Base-by-base conservation (phyloP, 2,329 filamentous ascomycete genomes). In the Rhynchosporium agropyri region DNA sequence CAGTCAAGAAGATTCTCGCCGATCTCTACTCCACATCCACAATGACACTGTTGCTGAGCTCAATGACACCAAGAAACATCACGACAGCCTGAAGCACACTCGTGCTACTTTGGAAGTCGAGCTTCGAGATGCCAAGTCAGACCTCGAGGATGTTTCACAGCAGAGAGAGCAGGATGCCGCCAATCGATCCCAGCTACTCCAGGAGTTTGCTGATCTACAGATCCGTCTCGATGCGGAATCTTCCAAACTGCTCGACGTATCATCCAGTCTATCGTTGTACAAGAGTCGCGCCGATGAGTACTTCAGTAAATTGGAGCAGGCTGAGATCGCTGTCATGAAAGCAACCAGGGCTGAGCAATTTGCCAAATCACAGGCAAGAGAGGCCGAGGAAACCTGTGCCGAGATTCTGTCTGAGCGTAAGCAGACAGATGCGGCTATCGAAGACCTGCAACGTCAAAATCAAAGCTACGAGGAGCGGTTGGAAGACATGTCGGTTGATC, bases 261-360 rank as follows among this genome's bases (percentile, higher is more conserved):
- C 86, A 7, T 89, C 92, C 3, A 96, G 90, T 75, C 83, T 98
- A 48, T 88, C 87, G 65, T 79, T 97, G 65, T 99, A 98, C 82
- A 97, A 96, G 83, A 87, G 86, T 67, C 88, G 94, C 49, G 90
- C 94, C 3, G 92, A 98, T 73, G 94, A 98, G 74, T 98, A 99
- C 77, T 99, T 97, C 78, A 90, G 87, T 80, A 97, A 97, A 77
- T 85, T 99, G 26, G 94, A 99, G 76, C 94, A 98, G 74, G 95
- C 95, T 15, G 94, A 99, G 76, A 96, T 98, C 68, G 88, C 93
- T 0, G 93, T 98, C 20, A 84, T 99, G 67, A 97, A 97, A 76
- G 94, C 94, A 15, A 89, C 85, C 64, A 86, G 94, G 29, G 94
- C 95, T 0, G 94, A 98, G 77, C 92, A 97, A 71, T 97, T 98